Percentiles rank a stretch among this genome's conserved stretches.
Evolutionary conservation across 306 rosid genomes (phyloP).

Genomic region (Cyamopsis tetragonoloba): DNA sequence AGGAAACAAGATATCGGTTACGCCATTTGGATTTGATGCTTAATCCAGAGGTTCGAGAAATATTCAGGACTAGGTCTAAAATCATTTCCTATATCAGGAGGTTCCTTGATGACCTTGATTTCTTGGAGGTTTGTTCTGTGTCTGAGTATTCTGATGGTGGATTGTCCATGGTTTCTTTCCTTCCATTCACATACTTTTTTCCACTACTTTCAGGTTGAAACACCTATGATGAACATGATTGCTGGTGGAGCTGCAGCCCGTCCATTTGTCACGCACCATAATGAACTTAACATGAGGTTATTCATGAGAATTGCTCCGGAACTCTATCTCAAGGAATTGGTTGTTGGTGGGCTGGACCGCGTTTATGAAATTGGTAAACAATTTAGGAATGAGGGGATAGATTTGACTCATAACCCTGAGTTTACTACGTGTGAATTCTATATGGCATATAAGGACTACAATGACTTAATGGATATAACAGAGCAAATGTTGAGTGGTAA

Average conservation of each 20-base stretch:
- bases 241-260: slow-evolving; percentile 98
- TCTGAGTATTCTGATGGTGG: not conserved
- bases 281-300: slow-evolving; percentile 82
- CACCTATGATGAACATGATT: slow-evolving; percentile 99
- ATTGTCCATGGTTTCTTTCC: not conserved
- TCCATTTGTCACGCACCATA: slow-evolving; percentile 89
- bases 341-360: slow-evolving; percentile 95
- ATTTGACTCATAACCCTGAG: slow-evolving; percentile 95
- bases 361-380: slow-evolving; percentile 99
- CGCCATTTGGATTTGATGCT: slow-evolving; percentile 92
- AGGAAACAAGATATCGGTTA: slow-evolving; percentile 93
- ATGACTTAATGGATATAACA: slow-evolving; percentile 80
- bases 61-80: slow-evolving; percentile 76
- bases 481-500: slow-evolving; percentile 89
- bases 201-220: slow-evolving; percentile 68
- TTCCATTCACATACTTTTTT: slow-evolving; percentile 20
- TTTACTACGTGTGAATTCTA: slow-evolving; percentile 96
- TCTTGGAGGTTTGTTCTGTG: slow-evolving; percentile 75
- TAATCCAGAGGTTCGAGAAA: slow-evolving; percentile 72
- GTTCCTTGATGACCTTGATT: slow-evolving; percentile 75
- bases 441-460: slow-evolving; percentile 87
- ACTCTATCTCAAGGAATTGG: slow-evolving; percentile 84
- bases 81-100: slow-evolving; percentile 58
- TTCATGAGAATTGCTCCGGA: slow-evolving; percentile 95
- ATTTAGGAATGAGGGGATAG: slow-evolving; percentile 96